Conservation (phyloP, 441 rosid genomes). For the Bocquillonia castaneifolia region DNA sequence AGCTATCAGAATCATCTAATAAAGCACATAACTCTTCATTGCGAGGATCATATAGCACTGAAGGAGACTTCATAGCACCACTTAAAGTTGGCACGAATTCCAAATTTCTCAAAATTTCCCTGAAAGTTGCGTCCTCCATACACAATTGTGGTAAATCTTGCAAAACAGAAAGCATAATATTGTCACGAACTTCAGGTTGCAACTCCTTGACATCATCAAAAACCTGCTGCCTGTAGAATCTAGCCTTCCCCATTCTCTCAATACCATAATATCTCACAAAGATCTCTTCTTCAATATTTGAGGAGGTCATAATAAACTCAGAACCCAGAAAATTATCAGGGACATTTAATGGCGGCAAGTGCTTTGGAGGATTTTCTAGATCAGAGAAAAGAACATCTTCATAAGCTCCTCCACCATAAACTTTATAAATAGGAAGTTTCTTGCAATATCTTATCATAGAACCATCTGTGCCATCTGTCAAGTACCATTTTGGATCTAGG, state of each 20-base stretch:
- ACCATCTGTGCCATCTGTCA: slow-evolving; percentile 48
- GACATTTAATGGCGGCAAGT: slow-evolving; percentile 71
- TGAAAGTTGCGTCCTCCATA: slow-evolving; percentile 63
- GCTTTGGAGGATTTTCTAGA: slow-evolving; percentile 71
- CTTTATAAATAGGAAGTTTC: slow-evolving; percentile 72
- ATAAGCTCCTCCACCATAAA: slow-evolving; percentile 46
- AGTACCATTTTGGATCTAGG: slow-evolving; percentile 85
- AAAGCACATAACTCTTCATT: slow-evolving; percentile 82
- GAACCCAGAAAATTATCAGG: slow-evolving; percentile 62
- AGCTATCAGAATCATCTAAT: slow-evolving; percentile 77
- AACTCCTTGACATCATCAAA: slow-evolving; percentile 54
- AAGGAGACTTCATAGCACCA: slow-evolving; percentile 67
- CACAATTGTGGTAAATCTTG: slow-evolving; percentile 82
- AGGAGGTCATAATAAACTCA: slow-evolving; percentile 58
- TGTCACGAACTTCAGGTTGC: slow-evolving; percentile 75
- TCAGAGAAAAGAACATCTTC: slow-evolving; percentile 60
- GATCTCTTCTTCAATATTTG: slow-evolving; percentile 64
- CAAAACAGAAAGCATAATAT: slow-evolving; percentile 77
- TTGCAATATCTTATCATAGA: slow-evolving; percentile 58
- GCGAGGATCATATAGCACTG: slow-evolving; percentile 84
- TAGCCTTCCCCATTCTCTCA: slow-evolving; percentile 79
- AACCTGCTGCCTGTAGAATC: slow-evolving; percentile 71
- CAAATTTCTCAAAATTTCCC: slow-evolving; percentile 66
- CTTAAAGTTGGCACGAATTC: slow-evolving; percentile 78
- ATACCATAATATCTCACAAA: slow-evolving; percentile 66